A percentile compares a stretch with the other conserved stretches of the same genome.
These are phyloP conservation scores for Magnusiomyces tetraspermus DNA, from an alignment of 1,139 yeast genomes.

Conservation along the genomic window DNA sequence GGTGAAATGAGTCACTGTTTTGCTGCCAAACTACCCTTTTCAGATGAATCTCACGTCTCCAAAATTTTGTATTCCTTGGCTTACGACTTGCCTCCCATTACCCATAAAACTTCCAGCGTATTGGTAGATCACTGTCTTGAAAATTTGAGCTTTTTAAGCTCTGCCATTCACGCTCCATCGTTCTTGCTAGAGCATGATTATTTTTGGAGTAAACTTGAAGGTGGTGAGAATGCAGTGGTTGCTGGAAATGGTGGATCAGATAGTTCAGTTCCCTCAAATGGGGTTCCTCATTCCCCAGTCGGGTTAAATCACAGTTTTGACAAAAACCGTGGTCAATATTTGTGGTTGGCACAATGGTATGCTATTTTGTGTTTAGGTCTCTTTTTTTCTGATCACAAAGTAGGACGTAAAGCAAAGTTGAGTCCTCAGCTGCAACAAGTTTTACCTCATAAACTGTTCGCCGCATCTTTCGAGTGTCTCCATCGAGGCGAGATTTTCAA, in stretches of 20 bases:
- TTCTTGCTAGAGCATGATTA: conserved; percentile 16
- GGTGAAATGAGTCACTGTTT: conserved; percentile 16
- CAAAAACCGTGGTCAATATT: conserved; percentile 21
- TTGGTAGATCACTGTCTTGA: conserved; percentile 13
- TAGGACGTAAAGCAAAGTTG: conserved; percentile 22
- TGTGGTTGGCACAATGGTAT: conserved; percentile 32
- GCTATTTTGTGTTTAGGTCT: conserved; percentile 30
- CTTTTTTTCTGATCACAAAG: conserved; percentile 27
- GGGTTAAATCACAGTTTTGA: conserved; percentile 6
- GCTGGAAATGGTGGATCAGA: background rate
- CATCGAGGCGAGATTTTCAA: conserved; percentile 32
- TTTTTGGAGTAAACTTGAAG: conserved; percentile 14
- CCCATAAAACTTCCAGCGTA: conserved; percentile 11
- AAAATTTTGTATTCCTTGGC: conserved; percentile 13
- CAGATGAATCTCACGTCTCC: conserved; percentile 8
- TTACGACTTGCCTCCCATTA: conserved; percentile 15
- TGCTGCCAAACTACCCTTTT: conserved; percentile 14
- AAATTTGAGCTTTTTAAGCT: conserved; percentile 15
- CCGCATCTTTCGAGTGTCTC: conserved; percentile 32
- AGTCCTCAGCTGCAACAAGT: conserved; percentile 23
- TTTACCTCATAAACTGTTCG: conserved; percentile 28
- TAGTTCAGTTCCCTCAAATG: background rate
- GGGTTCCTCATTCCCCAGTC: background rate
- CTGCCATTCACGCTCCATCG: conserved; percentile 16
- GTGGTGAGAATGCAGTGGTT: background rate